Evolutionary conservation across 2,329 filamentous ascomycete genomes (phyloP).

Genomic region (Cryphonectria carpinicola): DNA sequence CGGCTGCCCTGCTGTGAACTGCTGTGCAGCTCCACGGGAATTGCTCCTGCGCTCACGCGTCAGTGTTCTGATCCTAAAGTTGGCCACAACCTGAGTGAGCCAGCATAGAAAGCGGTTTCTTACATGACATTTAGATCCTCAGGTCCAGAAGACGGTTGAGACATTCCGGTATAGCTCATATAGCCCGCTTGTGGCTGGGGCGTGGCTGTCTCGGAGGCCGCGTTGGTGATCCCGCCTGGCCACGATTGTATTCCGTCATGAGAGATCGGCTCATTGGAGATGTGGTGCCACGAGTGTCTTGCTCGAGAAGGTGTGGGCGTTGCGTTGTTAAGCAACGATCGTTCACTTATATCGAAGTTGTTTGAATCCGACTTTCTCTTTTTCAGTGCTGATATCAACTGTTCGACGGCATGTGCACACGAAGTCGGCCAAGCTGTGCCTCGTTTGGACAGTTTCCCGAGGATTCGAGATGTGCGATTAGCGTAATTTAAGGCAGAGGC

Average conservation of each 20-base stretch:
- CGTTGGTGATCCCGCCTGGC: not conserved
- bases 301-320: not conserved
- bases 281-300: not conserved
- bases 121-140: not conserved
- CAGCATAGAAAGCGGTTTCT: not conserved
- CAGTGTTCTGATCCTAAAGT: not conserved
- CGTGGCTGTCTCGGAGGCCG: not conserved
- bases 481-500: constrained; percentile 30
- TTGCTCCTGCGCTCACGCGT: not conserved
- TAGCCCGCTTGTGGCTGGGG: not conserved
- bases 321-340: not conserved
- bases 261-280: not conserved
- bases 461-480: constrained; percentile 27
- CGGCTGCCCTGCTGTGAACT: not conserved
- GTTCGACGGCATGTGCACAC: constrained; percentile 29
- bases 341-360: not conserved
- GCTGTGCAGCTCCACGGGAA: not conserved
- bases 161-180: not conserved
- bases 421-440: constrained; percentile 31
- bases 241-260: not conserved
- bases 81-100: not conserved
- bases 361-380: constrained; percentile 14
- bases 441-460: constrained; percentile 28
- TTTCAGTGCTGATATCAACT: constrained; percentile 28
- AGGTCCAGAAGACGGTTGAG: not conserved